Evolutionary conservation across 805 yeast genomes (phyloP).

Genomic region (Candida maris): DNA sequence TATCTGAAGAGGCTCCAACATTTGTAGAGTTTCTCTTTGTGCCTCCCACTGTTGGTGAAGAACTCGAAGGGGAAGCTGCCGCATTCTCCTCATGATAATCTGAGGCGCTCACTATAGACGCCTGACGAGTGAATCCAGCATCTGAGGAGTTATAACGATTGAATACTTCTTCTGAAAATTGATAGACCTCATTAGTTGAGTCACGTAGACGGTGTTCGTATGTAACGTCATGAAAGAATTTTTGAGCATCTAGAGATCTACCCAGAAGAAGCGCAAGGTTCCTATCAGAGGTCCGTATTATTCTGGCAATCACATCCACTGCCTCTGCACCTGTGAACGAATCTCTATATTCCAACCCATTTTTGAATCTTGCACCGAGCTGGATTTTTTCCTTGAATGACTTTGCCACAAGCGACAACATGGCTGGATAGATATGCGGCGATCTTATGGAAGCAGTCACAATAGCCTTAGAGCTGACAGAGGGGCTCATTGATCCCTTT

Average conservation of each 20-base stretch:
- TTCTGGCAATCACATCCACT: slow-evolving; percentile 81
- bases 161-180: slow-evolving; percentile 57
- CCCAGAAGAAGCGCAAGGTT: slow-evolving; percentile 86
- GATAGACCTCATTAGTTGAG: slow-evolving; percentile 82
- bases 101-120: slow-evolving; percentile 25
- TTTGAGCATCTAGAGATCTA: slow-evolving; percentile 89
- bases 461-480: slow-evolving; percentile 41
- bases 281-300: slow-evolving; percentile 86
- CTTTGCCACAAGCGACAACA: slow-evolving; percentile 79
- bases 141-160: slow-evolving; percentile 23
- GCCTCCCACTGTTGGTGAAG: slow-evolving; percentile 15
- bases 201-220: slow-evolving; percentile 92
- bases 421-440: slow-evolving; percentile 86
- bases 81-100: slow-evolving; percentile 18
- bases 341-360: slow-evolving; percentile 87
- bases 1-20: slow-evolving; percentile 3
- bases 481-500: slow-evolving; percentile 25
- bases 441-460: slow-evolving; percentile 45
- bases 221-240: slow-evolving; percentile 90
- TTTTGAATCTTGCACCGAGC: slow-evolving; percentile 77
- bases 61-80: slow-evolving; percentile 12
- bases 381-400: slow-evolving; percentile 67
- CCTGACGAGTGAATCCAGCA: slow-evolving; percentile 22
- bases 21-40: neutral
- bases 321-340: slow-evolving; percentile 94